Conservation (phyloP, 352 stramenopile genomes). For the Pythium oligandrum region DNA sequence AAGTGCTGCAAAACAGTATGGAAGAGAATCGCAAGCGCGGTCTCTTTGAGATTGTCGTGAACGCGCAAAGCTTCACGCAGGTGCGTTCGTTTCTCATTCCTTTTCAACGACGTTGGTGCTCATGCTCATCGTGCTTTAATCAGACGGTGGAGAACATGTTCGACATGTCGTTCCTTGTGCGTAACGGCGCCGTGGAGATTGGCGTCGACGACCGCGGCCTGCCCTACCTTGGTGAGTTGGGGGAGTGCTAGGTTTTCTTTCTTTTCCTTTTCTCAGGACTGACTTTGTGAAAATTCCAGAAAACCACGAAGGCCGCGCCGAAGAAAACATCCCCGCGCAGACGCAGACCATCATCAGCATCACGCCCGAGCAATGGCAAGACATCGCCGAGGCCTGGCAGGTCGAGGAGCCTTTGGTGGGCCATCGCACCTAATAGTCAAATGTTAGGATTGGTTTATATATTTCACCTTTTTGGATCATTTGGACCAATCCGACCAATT, state of each 20-base stretch:
- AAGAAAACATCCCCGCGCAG: conserved; percentile 43
- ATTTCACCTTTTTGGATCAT: background rate
- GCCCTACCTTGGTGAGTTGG: conserved; percentile 52
- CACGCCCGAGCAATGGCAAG: conserved; percentile 63
- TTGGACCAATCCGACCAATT: conserved; percentile 2
- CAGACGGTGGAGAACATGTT: conserved; percentile 86
- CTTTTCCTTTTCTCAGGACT: too few species aligned
- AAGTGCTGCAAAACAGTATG: conserved; percentile 65
- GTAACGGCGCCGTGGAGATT: conserved; percentile 64
- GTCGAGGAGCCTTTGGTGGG: conserved; percentile 57
- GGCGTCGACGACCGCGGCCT: conserved; percentile 50
- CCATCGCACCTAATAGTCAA: conserved; percentile 31
- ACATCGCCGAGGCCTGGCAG: conserved; percentile 36
- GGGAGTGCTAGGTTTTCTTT: too few species aligned
- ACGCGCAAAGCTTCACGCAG: conserved; percentile 75
- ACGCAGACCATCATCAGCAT: conserved; percentile 82
- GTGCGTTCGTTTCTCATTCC: conserved; percentile 13
- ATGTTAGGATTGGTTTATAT: background rate
- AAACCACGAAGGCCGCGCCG: conserved; percentile 51
- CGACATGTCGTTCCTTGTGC: conserved; percentile 79
- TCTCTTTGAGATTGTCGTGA: conserved; percentile 71
- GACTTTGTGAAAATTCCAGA: conserved; percentile 20
- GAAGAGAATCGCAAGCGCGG: conserved; percentile 26
- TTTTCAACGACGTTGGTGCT: background rate
- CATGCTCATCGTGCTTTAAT: background rate